Evolutionary conservation across 169 alveolate genomes (phyloP).

Genomic region (Eimeria acervulina): DNA sequence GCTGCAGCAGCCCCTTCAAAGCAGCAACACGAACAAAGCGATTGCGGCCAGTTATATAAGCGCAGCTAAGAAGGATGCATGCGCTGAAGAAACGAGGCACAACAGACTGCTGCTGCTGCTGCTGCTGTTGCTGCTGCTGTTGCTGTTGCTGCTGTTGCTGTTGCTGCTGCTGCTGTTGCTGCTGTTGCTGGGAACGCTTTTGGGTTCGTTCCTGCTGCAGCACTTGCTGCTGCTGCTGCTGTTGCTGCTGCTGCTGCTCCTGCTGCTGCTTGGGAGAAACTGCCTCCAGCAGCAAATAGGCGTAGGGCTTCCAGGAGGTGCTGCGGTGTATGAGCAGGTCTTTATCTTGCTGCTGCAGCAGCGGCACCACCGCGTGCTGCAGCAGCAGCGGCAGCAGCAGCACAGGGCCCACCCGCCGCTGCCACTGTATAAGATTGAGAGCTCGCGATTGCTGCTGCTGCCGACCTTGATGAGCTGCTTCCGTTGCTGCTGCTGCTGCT

Average conservation of each 20-base stretch:
- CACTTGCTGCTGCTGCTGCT: conserved; percentile 27
- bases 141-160: conserved; percentile 12
- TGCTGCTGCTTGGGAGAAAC: conserved; percentile 13
- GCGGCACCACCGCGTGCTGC: conserved; percentile 15
- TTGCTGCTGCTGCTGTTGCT: conserved; percentile 12
- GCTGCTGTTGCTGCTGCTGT: conserved; percentile 36
- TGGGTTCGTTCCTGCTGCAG: conserved; percentile 5
- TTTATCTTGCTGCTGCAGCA: conserved; percentile 47
- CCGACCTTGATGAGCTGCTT: conserved; percentile 5
- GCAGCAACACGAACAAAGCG: not conserved
- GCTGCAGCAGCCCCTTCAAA: conserved; percentile 19
- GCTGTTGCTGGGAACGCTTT: conserved; percentile 5
- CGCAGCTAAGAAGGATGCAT: conserved; percentile 13
- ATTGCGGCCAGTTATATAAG: not conserved
- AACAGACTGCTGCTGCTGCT: conserved; percentile 33
- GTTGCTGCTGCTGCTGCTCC: not conserved
- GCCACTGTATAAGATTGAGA: not conserved
- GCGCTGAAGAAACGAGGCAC: conserved; percentile 8
- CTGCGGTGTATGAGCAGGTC: conserved; percentile 24
- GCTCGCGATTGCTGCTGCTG: conserved; percentile 24
- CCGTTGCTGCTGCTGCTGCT: conserved; percentile 20
- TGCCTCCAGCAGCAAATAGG: not conserved
- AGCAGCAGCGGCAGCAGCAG: conserved; percentile 70
- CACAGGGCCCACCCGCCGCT: conserved; percentile 42
- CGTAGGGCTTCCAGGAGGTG: not conserved